phyloP scores from a whole-genome alignment of 2,329 filamentous ascomycete species.

The Pestalotiopsis sp. region DNA sequence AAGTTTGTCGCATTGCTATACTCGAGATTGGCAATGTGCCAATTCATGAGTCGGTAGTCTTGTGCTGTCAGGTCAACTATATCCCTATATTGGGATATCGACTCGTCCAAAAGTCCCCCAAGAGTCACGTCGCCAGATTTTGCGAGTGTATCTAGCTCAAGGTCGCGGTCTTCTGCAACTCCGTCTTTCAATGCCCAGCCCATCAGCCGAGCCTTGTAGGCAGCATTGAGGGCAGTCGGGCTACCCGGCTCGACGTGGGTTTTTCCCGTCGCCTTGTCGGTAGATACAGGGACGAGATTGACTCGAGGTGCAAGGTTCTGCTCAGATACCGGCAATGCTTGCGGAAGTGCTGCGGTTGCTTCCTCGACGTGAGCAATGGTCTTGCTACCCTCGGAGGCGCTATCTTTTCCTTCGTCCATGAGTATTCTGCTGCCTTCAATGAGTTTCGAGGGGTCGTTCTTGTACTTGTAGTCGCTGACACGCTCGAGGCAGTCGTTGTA shows the following conservation, averaged over 20 bases:
- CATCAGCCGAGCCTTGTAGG: constrained; percentile 76
- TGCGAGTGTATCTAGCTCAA: constrained; percentile 72
- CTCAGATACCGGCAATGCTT: constrained; percentile 55
- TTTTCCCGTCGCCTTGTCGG: constrained; percentile 71
- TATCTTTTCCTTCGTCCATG: constrained; percentile 82
- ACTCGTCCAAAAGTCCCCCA: constrained; percentile 88
- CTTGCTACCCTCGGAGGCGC: constrained; percentile 67
- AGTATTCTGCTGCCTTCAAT: constrained; percentile 82
- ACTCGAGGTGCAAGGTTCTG: constrained; percentile 55
- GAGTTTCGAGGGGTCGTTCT: constrained; percentile 67
- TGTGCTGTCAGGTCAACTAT: constrained; percentile 82
- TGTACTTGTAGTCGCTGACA: constrained; percentile 87
- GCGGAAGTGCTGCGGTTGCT: constrained; percentile 62
- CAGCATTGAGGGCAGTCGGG: constrained; percentile 71
- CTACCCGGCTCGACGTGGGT: constrained; percentile 73
- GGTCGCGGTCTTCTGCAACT: constrained; percentile 62
- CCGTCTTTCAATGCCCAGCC: constrained; percentile 78
- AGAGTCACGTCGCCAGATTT: constrained; percentile 71
- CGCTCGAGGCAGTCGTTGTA: constrained; percentile 95
- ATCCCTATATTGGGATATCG: constrained; percentile 83
- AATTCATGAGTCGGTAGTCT: constrained; percentile 90
- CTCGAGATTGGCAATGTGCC: constrained; percentile 97
- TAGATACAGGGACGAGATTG: constrained; percentile 64
- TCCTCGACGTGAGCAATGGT: constrained; percentile 77
- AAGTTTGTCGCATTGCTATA: constrained; percentile 95